Evolutionary conservation across 1,284 basidiomycete species (phyloP).

Genomic region (Cutaneotrichosporon spelunceum): DNA sequence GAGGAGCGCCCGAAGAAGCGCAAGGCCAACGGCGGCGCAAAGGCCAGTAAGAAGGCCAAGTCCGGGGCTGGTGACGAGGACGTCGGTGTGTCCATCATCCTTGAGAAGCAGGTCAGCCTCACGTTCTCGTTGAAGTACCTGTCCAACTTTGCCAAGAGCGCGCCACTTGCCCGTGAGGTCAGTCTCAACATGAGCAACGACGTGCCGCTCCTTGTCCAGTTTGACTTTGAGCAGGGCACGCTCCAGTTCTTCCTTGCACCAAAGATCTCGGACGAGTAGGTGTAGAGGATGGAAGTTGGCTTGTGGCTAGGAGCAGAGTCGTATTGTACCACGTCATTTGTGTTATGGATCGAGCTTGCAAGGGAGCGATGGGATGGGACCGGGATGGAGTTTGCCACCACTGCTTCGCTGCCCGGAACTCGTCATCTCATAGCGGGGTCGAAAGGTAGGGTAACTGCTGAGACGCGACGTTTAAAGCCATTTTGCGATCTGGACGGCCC

Average conservation of each 20-base stretch:
- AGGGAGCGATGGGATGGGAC: not conserved
- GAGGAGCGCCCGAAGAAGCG: conserved; percentile 47
- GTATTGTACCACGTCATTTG: conserved; percentile 11
- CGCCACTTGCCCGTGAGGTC: conserved; percentile 69
- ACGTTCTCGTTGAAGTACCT: conserved; percentile 98
- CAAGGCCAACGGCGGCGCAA: conserved; percentile 48
- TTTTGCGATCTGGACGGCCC: not conserved
- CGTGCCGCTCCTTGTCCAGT: conserved; percentile 75
- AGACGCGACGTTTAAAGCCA: not conserved
- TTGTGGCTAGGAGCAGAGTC: conserved; percentile 6
- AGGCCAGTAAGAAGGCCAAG: conserved; percentile 62
- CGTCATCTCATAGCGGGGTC: not conserved
- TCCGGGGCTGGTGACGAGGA: conserved; percentile 50
- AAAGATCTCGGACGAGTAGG: conserved; percentile 35
- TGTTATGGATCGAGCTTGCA: conserved; percentile 10
- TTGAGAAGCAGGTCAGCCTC: conserved; percentile 85
- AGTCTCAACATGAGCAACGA: conserved; percentile 85
- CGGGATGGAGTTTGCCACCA: not conserved
- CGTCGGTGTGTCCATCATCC: conserved; percentile 70
- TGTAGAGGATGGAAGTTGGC: not conserved
- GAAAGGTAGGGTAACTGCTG: not conserved
- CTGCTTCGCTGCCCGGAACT: not conserved
- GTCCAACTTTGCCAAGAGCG: conserved; percentile 92
- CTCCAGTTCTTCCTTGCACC: conserved; percentile 51
- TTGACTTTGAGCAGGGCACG: conserved; percentile 51